phyloP scores from a whole-genome alignment of 2,329 filamentous ascomycete species.

The Plectosphaerella plurivora region DNA sequence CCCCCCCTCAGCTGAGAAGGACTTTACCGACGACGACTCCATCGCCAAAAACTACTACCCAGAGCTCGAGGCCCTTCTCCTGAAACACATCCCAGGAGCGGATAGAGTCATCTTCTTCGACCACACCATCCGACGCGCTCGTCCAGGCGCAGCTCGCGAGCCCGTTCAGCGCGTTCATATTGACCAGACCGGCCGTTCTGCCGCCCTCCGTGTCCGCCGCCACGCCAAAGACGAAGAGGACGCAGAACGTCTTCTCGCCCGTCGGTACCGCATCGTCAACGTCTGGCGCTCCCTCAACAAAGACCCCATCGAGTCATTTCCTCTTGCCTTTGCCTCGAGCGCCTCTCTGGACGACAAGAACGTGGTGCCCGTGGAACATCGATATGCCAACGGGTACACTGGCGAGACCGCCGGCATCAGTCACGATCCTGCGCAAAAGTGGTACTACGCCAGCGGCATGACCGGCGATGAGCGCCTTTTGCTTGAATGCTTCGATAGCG shows the following conservation, averaged over 20 bases:
- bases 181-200: conserved; percentile 70
- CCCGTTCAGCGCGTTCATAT: conserved; percentile 76
- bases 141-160: conserved; percentile 52
- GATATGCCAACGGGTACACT: conserved; percentile 62
- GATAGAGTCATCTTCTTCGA: conserved; percentile 73
- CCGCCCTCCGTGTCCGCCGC: conserved; percentile 60
- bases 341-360: conserved; percentile 57
- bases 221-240: conserved; percentile 59
- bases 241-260: conserved; percentile 59
- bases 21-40: conserved; percentile 64
- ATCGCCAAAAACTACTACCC: conserved; percentile 77
- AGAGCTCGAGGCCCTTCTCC: conserved; percentile 70
- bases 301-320: conserved; percentile 59
- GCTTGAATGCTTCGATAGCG: conserved; percentile 74
- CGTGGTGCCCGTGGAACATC: conserved; percentile 67
- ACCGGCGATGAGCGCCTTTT: conserved; percentile 66
- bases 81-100: conserved; percentile 62
- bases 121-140: conserved; percentile 75
- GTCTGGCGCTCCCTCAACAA: conserved; percentile 69
- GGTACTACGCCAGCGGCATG: conserved; percentile 81
- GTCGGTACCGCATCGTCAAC: conserved; percentile 79
- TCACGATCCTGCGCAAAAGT: conserved; percentile 59
- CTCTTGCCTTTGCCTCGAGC: conserved; percentile 66
- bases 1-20: conserved; percentile 48
- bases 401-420: conserved; percentile 72